phyloP scores from a whole-genome alignment of 495 filamentous ascomycete species.

The Aspergillus cavernicola region DNA sequence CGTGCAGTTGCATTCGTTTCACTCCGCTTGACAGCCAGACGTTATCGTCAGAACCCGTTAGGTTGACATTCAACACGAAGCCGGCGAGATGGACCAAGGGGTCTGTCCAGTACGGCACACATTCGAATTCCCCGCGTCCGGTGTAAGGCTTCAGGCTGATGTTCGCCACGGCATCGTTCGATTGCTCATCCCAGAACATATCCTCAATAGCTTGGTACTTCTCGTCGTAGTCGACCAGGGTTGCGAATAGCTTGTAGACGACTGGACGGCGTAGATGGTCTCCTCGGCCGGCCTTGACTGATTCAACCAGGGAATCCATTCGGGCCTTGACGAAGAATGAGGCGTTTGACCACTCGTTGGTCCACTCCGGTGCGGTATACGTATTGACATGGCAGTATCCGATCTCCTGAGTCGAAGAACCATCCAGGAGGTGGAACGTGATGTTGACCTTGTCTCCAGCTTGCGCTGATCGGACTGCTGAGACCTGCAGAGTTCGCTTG shows the following conservation, averaged over 20 bases:
- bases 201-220: constrained; percentile 2
- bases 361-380: neutral
- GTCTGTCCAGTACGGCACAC: neutral
- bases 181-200: neutral
- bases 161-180: neutral
- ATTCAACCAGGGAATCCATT: neutral
- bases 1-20: neutral
- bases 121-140: neutral
- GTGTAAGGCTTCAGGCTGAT: neutral
- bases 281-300: neutral
- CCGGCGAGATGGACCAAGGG: constrained; percentile 9
- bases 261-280: neutral
- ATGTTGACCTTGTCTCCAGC: neutral
- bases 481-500: neutral
- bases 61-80: constrained; percentile 5
- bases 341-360: neutral
- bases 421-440: too few species aligned
- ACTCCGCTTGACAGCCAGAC: too few species aligned
- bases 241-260: constrained; percentile 6
- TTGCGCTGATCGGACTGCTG: neutral
- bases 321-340: neutral
- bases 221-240: constrained; percentile 1
- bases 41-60: too few species aligned
- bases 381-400: too few species aligned
- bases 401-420: neutral